phyloP scores from a whole-genome alignment of 2,329 filamentous ascomycete genomes.

The Ceratocystis harringtonii region DNA sequence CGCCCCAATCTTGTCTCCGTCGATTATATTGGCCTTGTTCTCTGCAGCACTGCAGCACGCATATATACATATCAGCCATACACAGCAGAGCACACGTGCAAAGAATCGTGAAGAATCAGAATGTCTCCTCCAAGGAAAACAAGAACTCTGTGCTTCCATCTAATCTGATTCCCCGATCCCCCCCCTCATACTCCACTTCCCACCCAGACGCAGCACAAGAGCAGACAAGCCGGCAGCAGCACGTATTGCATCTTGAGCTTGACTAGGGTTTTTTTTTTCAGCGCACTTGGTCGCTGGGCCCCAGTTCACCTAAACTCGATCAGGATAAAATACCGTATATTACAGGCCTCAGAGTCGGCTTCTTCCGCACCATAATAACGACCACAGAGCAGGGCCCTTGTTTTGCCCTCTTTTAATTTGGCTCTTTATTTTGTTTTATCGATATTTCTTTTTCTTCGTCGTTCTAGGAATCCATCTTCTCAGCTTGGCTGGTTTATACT shows the following conservation, averaged over 20 bases:
- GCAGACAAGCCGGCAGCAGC: neutral
- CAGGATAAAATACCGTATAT: conserved; percentile 6
- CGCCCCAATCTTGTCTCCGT: too few relatives aligned
- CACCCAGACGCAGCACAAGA: too few relatives aligned
- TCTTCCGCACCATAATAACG: neutral
- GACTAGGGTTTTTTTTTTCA: conserved; percentile 12
- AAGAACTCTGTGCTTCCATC: too few relatives aligned
- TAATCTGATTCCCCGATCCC: too few relatives aligned
- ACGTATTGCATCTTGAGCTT: conserved; percentile 3
- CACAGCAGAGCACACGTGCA: too few relatives aligned
- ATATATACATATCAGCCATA: too few relatives aligned
- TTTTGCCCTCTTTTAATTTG: neutral
- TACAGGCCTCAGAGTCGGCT: neutral
- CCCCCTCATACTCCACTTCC: too few relatives aligned
- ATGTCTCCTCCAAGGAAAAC: too few relatives aligned
- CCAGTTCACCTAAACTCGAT: conserved; percentile 10
- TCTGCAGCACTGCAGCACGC: too few relatives aligned
- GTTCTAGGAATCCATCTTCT: neutral
- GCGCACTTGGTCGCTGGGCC: conserved; percentile 8
- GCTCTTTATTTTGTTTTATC: neutral
- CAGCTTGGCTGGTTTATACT: neutral
- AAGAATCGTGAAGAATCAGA: too few relatives aligned
- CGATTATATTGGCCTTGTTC: too few relatives aligned
- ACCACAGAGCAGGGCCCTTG: neutral
- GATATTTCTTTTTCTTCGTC: neutral